Percentiles rank a stretch among this genome's conserved stretches.
Evolutionary conservation across 1,284 basidiomycete genomes (phyloP).

Genomic region (Phellinidium pouzarii): DNA sequence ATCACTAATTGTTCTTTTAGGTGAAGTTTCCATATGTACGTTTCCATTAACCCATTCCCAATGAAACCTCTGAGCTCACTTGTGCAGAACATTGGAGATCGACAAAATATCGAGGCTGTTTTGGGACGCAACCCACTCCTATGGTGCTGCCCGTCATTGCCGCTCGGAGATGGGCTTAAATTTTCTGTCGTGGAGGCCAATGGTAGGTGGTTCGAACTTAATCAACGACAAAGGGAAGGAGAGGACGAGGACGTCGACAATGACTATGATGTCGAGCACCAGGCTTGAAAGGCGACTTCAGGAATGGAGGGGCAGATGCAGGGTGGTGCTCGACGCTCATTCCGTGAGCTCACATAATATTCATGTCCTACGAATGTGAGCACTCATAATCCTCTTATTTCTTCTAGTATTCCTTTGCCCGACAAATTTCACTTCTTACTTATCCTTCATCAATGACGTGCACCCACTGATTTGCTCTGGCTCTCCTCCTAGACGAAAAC

Average conservation of each 20-base stretch:
- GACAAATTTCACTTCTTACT: not conserved
- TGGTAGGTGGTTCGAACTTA: slow-evolving; percentile 70
- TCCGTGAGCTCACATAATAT: slow-evolving; percentile 22
- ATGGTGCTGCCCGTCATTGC: slow-evolving; percentile 78
- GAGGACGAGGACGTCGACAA: slow-evolving; percentile 9
- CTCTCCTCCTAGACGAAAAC: slow-evolving; percentile 6
- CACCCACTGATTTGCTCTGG: not conserved
- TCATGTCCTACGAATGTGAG: slow-evolving; percentile 23
- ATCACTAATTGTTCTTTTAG: slow-evolving; percentile 31
- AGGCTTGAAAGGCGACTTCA: slow-evolving; percentile 2
- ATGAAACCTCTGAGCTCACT: slow-evolving; percentile 17
- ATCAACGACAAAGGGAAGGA: slow-evolving; percentile 12
- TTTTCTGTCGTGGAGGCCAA: slow-evolving; percentile 66
- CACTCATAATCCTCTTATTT: slow-evolving; percentile 19
- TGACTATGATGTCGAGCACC: slow-evolving; percentile 18
- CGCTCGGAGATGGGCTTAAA: slow-evolving; percentile 68
- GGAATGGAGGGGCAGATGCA: not conserved
- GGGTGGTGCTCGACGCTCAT: not conserved
- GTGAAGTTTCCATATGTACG: slow-evolving; percentile 91
- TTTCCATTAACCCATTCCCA: slow-evolving; percentile 15
- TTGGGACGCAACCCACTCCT: slow-evolving; percentile 67
- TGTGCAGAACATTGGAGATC: slow-evolving; percentile 66
- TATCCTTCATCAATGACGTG: not conserved
- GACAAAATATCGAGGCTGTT: slow-evolving; percentile 69
- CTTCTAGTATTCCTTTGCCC: not conserved